Evolutionary conservation across 2,329 filamentous ascomycete species (phyloP), one percentile per base, ranked within the genome.

Genomic region (Bipolaris victoriae): DNA sequence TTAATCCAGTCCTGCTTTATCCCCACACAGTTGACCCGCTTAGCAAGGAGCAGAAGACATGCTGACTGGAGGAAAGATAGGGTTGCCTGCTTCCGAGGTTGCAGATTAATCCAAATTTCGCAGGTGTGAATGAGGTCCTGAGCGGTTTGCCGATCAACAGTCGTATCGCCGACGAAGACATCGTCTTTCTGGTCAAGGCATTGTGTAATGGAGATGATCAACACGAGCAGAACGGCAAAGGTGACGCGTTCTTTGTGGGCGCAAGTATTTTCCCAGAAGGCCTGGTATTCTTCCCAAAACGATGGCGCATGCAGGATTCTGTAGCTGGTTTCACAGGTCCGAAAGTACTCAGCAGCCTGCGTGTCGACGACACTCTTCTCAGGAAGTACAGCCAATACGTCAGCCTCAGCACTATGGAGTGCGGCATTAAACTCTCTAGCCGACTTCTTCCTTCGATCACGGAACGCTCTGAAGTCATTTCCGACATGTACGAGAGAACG

Each of bases 1-100:
- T 79, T 73, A 6, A 82, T 73, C 83, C 83, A 85, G 15, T 81
- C 79, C 57, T 83, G 79, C 66, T 85, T 86, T 52, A 80, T 73
- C 57, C 82, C 83, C 55, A 83, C 77, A n/a, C 78, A 80, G 53
- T 82, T 82, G 3, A 75, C 76, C 37, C 82, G 79, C 53, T 80
- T 82, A 0, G 83, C 81, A 6, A 84, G 73, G 5, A 83, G 69
- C 10, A 83, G 68, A 20, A 86, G 70, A 50, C 83, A 82, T 13
- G 81, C 78, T 3, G 84, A 72, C 33, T 85, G 83, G 39, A 85
- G 79, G 55, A 81, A 77, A 2, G 68, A 72, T 1, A 84, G 73
- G 2, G 81, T 81, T 3, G 83, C 78, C 15, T 83, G 81, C 66
- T 86, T 86, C 41, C 82, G 79, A 44, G 79, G 81, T 55, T 84